Conservation (phyloP, 2,329 filamentous ascomycete species). For the Diaporthe sp. region DNA sequence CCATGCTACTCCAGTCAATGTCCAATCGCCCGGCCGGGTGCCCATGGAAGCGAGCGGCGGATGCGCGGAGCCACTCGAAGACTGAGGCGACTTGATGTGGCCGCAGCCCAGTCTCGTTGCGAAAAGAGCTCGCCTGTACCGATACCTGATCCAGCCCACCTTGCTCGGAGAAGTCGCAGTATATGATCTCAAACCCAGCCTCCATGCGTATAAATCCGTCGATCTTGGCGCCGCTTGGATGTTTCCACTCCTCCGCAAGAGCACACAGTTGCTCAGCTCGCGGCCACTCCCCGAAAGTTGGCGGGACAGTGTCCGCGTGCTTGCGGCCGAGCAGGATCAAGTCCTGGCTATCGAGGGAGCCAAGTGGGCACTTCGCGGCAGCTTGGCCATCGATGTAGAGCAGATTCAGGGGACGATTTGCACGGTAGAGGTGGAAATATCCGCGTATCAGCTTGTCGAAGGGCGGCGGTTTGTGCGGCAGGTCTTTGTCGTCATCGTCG, state of each 20-base stretch:
- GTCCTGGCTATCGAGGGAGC: constrained; percentile 78
- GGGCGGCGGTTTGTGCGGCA: constrained; percentile 10
- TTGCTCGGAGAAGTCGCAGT: constrained; percentile 69
- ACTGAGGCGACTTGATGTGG: constrained; percentile 2
- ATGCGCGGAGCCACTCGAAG: constrained; percentile 56
- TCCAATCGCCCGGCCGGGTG: constrained; percentile 56
- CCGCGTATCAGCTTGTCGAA: constrained; percentile 54
- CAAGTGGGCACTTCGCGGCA: constrained; percentile 74
- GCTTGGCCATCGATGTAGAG: constrained; percentile 80
- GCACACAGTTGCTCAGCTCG: constrained; percentile 70
- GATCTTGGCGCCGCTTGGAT: constrained; percentile 52
- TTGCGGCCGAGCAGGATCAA: constrained; percentile 59
- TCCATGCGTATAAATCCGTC: constrained; percentile 78
- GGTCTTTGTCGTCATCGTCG: constrained; percentile 29
- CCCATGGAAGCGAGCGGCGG: constrained; percentile 60
- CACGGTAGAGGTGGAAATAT: constrained; percentile 76
- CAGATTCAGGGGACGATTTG: constrained; percentile 69
- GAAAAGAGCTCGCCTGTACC: constrained; percentile 44
- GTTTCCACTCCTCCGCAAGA: constrained; percentile 63
- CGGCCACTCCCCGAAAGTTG: constrained; percentile 54
- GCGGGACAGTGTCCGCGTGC: background rate
- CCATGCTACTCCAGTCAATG: constrained; percentile 64
- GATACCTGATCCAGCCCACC: constrained; percentile 54
- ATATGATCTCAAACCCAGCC: constrained; percentile 77
- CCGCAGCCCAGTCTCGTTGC: constrained; percentile 43